Evolutionary conservation across 495 filamentous ascomycete genomes (phyloP).

Genomic region (Daldinia bambusicola): DNA sequence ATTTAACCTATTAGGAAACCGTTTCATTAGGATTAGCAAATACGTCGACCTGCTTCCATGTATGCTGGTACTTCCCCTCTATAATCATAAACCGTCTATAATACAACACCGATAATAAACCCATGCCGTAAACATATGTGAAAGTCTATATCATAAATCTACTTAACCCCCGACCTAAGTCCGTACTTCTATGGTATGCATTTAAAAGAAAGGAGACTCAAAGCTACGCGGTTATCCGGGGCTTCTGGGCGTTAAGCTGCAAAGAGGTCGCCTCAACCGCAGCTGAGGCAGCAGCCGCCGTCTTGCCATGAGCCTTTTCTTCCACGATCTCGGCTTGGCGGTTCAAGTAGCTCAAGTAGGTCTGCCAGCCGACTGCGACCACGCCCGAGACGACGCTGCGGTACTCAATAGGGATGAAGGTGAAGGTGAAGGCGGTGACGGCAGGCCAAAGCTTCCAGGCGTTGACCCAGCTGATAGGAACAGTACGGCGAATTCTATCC

Average conservation of each 20-base stretch:
- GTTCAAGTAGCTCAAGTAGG: conserved; percentile 86
- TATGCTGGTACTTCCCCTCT: background rate
- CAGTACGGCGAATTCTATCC: conserved; percentile 76
- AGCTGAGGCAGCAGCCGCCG: conserved; percentile 5
- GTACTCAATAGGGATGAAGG: conserved; percentile 80
- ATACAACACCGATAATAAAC: conserved; percentile 2
- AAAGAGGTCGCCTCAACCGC: conserved; percentile 8
- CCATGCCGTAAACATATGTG: background rate
- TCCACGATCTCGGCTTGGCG: conserved; percentile 70
- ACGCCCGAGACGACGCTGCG: conserved; percentile 80
- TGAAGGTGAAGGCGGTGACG: conserved; percentile 88
- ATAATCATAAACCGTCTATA: background rate
- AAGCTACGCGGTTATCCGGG: conserved; percentile 19
- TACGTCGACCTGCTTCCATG: background rate
- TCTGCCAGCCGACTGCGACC: conserved; percentile 90
- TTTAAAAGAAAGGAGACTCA: background rate
- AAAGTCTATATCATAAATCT: background rate
- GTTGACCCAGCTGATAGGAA: conserved; percentile 80
- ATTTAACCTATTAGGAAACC: background rate
- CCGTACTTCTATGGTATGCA: background rate
- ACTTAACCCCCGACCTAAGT: background rate
- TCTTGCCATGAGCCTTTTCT: conserved; percentile 22
- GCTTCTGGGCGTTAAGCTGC: conserved; percentile 18
- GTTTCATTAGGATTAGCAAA: background rate
- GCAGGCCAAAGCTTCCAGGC: conserved; percentile 90